Evolutionary conservation across 2,329 filamentous ascomycete genomes (phyloP), one percentile per base, ranked within the genome.

Genomic region (Leptodontidium sp.): DNA sequence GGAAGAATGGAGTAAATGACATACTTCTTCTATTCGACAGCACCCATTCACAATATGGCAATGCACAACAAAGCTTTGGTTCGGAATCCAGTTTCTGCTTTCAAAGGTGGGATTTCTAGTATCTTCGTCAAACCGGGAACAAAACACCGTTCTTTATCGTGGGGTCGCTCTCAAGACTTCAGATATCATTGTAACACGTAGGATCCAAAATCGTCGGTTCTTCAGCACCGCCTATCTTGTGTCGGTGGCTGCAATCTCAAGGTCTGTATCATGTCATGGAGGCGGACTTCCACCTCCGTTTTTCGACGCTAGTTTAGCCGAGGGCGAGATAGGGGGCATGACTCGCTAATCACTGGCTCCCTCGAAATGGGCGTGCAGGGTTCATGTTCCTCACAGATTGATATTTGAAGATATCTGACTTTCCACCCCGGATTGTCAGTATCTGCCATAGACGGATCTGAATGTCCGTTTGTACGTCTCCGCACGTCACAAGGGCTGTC

Each of bases 251-350:
- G 26, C 11, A 29, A 53, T 32, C 50, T 53, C 29, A 32, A 32
- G 29, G 29, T 32, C 29, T 32, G 29, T 32, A 32, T 32, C 29
- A 21, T 29, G 29, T 29, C 24, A 12, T 26, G 24, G 50, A 12
- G 24, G 50, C 50, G 50, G 50, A 29, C 50, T 53, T 53, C 50
- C 24, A 53, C 50, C 50, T 53, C 50, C 24, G 50, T 32, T 29
- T 53, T 53, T 17, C 24, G 3, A 32, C 50, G 50, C 50, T 40
- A 40, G 38, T 40, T 6, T 53, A 53, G n/a, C 47, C 17, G n/a
- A 24, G 21, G 14, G 11, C 50, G 29, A 14, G 50, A 53, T 53
- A 53, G 38, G 50, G 49, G 50, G 24, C 50, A 53, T 53, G 50
- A 53, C 24, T 53, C 50, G 24, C 24, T 53, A 14, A 32, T 29